Conservation (phyloP, 2,329 filamentous ascomycete species). For the Talaromyces sp. region DNA sequence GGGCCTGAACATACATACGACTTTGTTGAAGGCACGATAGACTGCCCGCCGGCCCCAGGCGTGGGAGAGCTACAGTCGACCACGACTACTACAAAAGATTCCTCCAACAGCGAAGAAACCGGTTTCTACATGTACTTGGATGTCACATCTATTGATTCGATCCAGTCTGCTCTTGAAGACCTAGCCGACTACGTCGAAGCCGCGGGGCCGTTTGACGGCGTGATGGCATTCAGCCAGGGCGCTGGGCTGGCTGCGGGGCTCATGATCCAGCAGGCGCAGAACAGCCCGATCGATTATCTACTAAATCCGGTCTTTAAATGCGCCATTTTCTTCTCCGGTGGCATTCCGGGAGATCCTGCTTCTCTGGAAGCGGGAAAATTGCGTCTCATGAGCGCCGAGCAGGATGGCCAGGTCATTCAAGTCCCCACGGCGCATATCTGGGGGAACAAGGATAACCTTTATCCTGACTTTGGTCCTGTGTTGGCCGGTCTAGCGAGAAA, state of each 20-base stretch:
- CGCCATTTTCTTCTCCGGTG: background rate
- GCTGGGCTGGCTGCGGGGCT: conserved; percentile 19
- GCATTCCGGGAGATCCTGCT: background rate
- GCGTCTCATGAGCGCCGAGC: background rate
- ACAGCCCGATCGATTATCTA: background rate
- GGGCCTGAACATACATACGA: background rate
- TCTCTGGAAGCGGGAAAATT: background rate
- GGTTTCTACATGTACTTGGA: background rate
- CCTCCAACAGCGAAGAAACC: no score
- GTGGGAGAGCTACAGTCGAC: no score
- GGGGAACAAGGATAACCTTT: background rate
- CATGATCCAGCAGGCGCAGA: conserved; percentile 3
- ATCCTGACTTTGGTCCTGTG: background rate
- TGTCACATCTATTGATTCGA: background rate
- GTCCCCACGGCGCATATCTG: background rate
- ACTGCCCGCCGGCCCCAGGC: no score
- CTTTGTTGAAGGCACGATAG: background rate
- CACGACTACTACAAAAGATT: no score
- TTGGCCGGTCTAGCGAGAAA: background rate
- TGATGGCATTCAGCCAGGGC: conserved; percentile 24
- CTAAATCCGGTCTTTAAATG: background rate
- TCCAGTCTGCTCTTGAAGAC: conserved; percentile 2
- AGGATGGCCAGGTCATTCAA: background rate
- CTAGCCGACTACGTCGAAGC: conserved; percentile 17
- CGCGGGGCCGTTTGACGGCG: conserved; percentile 16